Base-by-base conservation (phyloP, 208 protist genomes). In the Leptomonas pyrrhocoris region DNA sequence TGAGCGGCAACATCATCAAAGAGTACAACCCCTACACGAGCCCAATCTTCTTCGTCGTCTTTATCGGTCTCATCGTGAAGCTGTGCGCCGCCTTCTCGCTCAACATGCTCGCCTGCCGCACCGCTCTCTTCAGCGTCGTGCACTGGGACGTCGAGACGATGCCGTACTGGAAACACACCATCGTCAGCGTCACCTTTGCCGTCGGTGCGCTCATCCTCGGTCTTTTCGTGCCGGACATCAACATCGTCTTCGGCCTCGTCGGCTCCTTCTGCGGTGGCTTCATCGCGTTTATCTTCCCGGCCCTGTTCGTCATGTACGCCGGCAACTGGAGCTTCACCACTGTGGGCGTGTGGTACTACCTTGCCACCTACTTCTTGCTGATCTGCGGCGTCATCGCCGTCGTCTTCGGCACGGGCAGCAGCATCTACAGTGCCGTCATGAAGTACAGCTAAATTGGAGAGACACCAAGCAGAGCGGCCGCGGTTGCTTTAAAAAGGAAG, bases 201-300 rank as follows among this genome's bases (percentile, higher is more conserved):
- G 27, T 63, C 19, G 79, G 69, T 9, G 75, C 80, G 16, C 77
- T 92, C n/a, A 51, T 92, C 34, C 31, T 74, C 8, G 86, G 83
- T n/a, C 67, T 94, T 11, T 74, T 92, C 50, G 54, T 81, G 31
- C 63, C 73, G 11, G 51, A 70, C 21, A 74, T 88, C 50, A 77
- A 60, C 63, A 23, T 88, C 18, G 81, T 89, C 23, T 94, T 94
- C 63, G 79, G 79, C 25, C 66, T 94, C 13, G 67, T 83, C 23
- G 85, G 88, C 13, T 65, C 56, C 31, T 51, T 92, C 42, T 83
- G 77, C 49, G 81, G 83, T n/a, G 80, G 81, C 27, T 80, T 89
- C 60, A 74, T 94, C 43, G 76, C 82, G 6, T 92, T 92, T 56
- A 43, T 81, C 49, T 72, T 90, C 57, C 86, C 88, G 2, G 85